Percentiles rank a stretch among this genome's conserved stretches.
phyloP scores from a whole-genome alignment of 148 eudicot genomes.

The Polygonum maritimum region DNA sequence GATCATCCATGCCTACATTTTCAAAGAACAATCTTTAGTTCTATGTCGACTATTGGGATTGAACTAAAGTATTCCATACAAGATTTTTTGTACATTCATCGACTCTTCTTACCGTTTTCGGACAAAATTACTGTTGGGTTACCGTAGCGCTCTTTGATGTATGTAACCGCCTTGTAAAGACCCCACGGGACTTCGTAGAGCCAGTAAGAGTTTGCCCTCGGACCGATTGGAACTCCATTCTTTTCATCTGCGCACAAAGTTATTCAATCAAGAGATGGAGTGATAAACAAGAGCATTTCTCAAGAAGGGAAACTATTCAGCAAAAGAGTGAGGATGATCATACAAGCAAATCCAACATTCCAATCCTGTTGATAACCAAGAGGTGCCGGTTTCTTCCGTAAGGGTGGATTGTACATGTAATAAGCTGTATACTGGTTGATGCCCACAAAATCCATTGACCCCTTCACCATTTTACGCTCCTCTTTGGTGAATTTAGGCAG shows the following conservation, averaged over 20 bases:
- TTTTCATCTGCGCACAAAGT: slow-evolving; percentile 34
- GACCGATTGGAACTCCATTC: slow-evolving; percentile 78
- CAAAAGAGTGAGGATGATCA: not conserved
- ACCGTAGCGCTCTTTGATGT: slow-evolving; percentile 71
- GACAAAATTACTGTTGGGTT: slow-evolving; percentile 72
- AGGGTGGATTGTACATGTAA: slow-evolving; percentile 47
- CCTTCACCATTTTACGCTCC: slow-evolving; percentile 68
- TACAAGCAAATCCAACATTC: slow-evolving; percentile 82
- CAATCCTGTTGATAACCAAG: slow-evolving; percentile 78
- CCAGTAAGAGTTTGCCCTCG: slow-evolving; percentile 69
- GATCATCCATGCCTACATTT: slow-evolving; percentile 85
- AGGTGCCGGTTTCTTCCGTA: slow-evolving; percentile 20
- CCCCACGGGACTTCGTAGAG: slow-evolving; percentile 92
- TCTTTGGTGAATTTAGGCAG: slow-evolving; percentile 72
- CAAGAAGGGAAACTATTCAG: not conserved
- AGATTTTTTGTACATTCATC: not conserved
- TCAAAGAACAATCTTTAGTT: not conserved
- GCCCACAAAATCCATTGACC: slow-evolving; percentile 78
- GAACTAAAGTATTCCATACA: not conserved
- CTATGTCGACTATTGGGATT: not conserved
- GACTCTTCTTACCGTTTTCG: slow-evolving; percentile 61
- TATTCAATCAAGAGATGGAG: not conserved
- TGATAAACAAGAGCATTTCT: not conserved
- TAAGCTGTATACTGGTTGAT: slow-evolving; percentile 83
- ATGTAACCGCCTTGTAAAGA: slow-evolving; percentile 65